A percentile compares a stretch with the other conserved stretches of the same genome.
Evolutionary conservation across 2,329 filamentous ascomycete species (phyloP).

Genomic region (Catunica adiposa): DNA sequence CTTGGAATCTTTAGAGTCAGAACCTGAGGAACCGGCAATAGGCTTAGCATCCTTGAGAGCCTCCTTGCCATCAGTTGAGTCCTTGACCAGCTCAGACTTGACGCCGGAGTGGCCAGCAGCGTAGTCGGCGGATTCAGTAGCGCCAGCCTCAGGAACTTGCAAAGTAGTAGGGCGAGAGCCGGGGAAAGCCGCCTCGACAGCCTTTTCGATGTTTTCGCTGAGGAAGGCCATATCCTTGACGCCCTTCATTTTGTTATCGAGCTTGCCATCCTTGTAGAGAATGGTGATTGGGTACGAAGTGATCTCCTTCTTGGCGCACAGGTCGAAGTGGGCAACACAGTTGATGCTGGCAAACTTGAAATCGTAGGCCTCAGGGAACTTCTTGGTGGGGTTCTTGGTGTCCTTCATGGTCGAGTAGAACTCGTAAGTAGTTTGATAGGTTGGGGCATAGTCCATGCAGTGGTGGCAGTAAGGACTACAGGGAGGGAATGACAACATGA

Average conservation of each 20-base stretch:
- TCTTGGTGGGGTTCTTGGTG: slow-evolving; percentile 35
- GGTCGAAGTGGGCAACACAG: slow-evolving; percentile 66
- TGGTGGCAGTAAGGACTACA: slow-evolving; percentile 48
- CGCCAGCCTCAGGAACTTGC: slow-evolving; percentile 56
- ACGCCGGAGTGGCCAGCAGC: background rate
- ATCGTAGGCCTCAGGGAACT: slow-evolving; percentile 69
- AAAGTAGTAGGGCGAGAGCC: slow-evolving; percentile 57
- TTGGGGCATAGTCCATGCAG: slow-evolving; percentile 64
- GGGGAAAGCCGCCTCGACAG: slow-evolving; percentile 61
- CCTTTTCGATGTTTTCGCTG: slow-evolving; percentile 56
- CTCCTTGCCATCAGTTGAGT: background rate
- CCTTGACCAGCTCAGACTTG: slow-evolving; percentile 4
- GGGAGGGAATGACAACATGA: background rate
- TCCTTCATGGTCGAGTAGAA: slow-evolving; percentile 79
- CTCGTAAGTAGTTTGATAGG: slow-evolving; percentile 85
- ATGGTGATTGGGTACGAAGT: slow-evolving; percentile 58
- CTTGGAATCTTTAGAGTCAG: slow-evolving; percentile 15
- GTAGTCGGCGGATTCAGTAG: slow-evolving; percentile 27
- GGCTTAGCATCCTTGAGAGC: slow-evolving; percentile 25
- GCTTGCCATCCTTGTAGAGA: slow-evolving; percentile 64
- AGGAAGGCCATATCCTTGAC: slow-evolving; percentile 49
- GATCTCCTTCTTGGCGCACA: slow-evolving; percentile 55
- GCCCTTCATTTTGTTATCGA: slow-evolving; percentile 46
- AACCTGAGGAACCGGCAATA: slow-evolving; percentile 11
- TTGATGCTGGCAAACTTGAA: slow-evolving; percentile 78